Conservation (phyloP, 1,139 yeast genomes). For the Candida sanyaensis region DNA sequence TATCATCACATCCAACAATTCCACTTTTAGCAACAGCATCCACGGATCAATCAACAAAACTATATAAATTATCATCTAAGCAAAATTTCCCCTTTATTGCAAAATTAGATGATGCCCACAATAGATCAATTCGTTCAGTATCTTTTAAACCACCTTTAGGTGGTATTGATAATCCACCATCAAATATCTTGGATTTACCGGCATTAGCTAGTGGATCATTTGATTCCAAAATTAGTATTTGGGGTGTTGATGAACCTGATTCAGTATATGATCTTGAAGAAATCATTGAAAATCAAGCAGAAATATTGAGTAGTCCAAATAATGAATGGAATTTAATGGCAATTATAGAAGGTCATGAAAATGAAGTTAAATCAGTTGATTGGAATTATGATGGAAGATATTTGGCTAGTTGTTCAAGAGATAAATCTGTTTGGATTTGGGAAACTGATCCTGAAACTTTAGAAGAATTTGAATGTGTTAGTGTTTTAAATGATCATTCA, state of each 20-base stretch:
- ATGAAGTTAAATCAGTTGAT: slow-evolving; percentile 86
- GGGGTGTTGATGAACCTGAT: slow-evolving; percentile 73
- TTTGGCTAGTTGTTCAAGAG: slow-evolving; percentile 92
- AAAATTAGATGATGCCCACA: slow-evolving; percentile 77
- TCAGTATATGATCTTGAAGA: slow-evolving; percentile 34
- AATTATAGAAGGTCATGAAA: slow-evolving; percentile 95
- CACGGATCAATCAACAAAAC: slow-evolving; percentile 73
- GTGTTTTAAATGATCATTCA: slow-evolving; percentile 90
- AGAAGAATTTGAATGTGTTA: slow-evolving; percentile 94
- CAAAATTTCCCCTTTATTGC: slow-evolving; percentile 51
- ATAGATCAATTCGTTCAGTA: slow-evolving; percentile 78
- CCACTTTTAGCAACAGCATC: slow-evolving; percentile 84
- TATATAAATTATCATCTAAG: slow-evolving; percentile 55
- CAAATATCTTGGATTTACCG: slow-evolving; percentile 54
- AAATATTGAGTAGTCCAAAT: slow-evolving; percentile 32
- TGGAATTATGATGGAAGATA: slow-evolving; percentile 83
- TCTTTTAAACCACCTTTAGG: slow-evolving; percentile 77
- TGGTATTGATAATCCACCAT: slow-evolving; percentile 30
- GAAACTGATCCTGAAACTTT: slow-evolving; percentile 88
- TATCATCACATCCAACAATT: slow-evolving; percentile 63
- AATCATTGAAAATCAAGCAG: slow-evolving; percentile 28
- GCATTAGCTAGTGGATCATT: slow-evolving; percentile 90
- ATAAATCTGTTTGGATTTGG: slow-evolving; percentile 98
- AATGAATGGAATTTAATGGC: slow-evolving; percentile 91
- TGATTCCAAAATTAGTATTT: slow-evolving; percentile 89